Base-by-base conservation (phyloP, 805 yeast genomes). In the Diddensiella santjacobensis region DNA sequence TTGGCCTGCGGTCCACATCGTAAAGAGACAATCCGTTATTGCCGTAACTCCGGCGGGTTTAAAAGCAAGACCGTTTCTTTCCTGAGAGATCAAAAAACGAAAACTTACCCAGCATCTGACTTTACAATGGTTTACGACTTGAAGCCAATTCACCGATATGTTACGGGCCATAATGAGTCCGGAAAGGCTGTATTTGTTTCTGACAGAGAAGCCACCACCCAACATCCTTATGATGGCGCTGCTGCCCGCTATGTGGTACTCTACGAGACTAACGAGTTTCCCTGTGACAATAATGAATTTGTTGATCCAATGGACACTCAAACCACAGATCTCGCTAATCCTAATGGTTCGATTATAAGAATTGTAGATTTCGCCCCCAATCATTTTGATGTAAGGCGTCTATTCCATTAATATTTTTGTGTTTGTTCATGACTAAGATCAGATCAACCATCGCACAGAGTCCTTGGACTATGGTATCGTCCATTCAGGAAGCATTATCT, bases 401-500 rank as follows among this genome's bases (percentile, higher is more conserved):
- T 26, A 13, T 26, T 13, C 13, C 8, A 26, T 26, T 8, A 26
- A 8, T 13, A 8, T 8, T 8, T 8, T 8, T 8, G 31, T 26
- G 31, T 8, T 8, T 26, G 11, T 8, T 8, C 31, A 13, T 8
- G 13, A 8, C 13, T 8, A 26, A 8, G 31, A 26, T 13, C 13
- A 26, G 31, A 26, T 26, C 31, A 26, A 26, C 31, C 44, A 41
- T 24, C 19, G 44, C 20, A 41, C 44, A 6, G 19, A 19, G 6
- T 24, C 44, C 17, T 11, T 41, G 11, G 44, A 41, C 30, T 41
- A 41, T 22, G 44, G 35, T 15, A 41, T 41, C 18, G 44, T 41
- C n/a, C 23, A 18, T 13, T 22, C 40, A n/a, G 44, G 44, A 22
- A 15, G 20, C n/a, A 41, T 41, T 24, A 26, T 24, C 18, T 41